These are phyloP conservation scores for Wickerhamomyces alni DNA, from an alignment of 805 yeast genomes.

Conservation along the genomic window DNA sequence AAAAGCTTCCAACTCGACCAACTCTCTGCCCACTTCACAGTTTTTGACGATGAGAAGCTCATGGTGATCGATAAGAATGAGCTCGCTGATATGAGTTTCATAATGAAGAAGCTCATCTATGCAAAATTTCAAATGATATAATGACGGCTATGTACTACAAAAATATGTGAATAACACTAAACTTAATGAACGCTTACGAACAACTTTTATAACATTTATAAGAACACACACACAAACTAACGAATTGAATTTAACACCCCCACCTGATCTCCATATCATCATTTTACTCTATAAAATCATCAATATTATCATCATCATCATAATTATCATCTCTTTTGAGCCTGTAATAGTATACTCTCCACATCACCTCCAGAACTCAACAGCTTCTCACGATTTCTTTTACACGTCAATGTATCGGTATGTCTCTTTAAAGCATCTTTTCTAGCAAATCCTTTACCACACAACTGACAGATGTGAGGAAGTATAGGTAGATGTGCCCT, in stretches of 20 bases:
- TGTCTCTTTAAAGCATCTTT: conserved; percentile 80
- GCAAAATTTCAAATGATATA: neutral
- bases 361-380: conserved; percentile 31
- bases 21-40: neutral
- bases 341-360: conserved; percentile 26
- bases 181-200: too few species aligned
- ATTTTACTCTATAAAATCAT: neutral
- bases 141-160: neutral
- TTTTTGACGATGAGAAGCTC: neutral
- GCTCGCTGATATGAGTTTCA: neutral
- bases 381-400: conserved; percentile 57
- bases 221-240: too few species aligned
- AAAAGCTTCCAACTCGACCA: neutral
- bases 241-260: too few species aligned
- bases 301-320: neutral
- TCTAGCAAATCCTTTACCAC: conserved; percentile 81
- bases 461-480: conserved; percentile 67
- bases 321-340: conserved; percentile 4
- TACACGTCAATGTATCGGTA: conserved; percentile 67
- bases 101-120: conserved; percentile 1
- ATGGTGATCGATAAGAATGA: neutral
- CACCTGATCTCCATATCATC: too few species aligned
- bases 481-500: conserved; percentile 67
- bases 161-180: neutral
- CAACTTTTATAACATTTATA: neutral